Evolutionary conservation across 106 monocot genomes (phyloP).

Genomic region (Hemerocallis citrina): DNA sequence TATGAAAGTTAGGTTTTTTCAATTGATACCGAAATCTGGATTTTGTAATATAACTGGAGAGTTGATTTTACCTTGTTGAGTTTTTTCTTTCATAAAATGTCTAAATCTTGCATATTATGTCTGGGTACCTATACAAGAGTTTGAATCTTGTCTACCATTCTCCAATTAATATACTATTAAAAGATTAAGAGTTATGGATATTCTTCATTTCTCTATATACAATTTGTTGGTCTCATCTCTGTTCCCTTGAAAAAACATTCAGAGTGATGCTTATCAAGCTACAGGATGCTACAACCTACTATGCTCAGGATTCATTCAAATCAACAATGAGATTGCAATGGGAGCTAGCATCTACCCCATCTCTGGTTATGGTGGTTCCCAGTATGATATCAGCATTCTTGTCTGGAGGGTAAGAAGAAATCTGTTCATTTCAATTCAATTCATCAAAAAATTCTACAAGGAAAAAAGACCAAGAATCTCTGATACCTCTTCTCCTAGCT

Average conservation of each 20-base stretch:
- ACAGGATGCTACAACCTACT: constrained; percentile 88
- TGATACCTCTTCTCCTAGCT: no score
- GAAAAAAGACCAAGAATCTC: no score
- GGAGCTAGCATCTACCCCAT: constrained; percentile 74
- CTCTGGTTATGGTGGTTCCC: constrained; percentile 52
- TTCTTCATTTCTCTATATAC: neutral
- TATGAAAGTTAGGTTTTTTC: no score
- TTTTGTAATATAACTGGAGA: no score
- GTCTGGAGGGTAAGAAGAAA: constrained; percentile 74
- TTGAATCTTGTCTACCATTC: no score
- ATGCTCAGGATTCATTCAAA: constrained; percentile 87
- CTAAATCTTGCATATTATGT: no score
- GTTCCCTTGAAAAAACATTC: neutral
- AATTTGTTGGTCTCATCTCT: neutral
- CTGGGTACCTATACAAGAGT: no score
- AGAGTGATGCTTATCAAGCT: constrained; percentile 86
- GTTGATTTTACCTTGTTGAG: neutral
- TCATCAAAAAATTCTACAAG: no score
- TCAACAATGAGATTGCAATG: constrained; percentile 64
- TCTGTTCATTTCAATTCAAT: no score
- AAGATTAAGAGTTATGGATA: constrained; percentile 2
- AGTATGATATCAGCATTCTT: constrained; percentile 79
- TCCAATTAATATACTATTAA: no score
- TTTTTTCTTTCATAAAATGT: neutral
- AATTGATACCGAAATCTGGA: no score